Conservation (phyloP, 345 rosid species). For the Hibiscus mutabilis region DNA sequence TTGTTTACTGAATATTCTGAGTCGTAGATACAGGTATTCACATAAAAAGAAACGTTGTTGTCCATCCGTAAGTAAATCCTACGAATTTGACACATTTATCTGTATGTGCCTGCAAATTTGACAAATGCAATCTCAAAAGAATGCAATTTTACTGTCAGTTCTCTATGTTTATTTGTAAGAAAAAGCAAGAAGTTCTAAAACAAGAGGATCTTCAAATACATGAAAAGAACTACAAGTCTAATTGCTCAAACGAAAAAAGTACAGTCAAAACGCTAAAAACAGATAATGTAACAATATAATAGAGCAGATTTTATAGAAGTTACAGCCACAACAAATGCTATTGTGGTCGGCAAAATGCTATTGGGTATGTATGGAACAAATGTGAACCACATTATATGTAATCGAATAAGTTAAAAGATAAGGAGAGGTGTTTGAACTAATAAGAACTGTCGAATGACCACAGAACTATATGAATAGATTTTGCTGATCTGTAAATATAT, state of each 20-base stretch:
- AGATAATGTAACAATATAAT: background rate
- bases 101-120: conserved; percentile 62
- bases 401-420: conserved; percentile 5
- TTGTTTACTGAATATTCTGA: background rate
- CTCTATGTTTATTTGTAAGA: background rate
- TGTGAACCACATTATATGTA: conserved; percentile 91
- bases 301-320: conserved; percentile 17
- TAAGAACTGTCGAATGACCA: background rate
- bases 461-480: background rate
- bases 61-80: conserved; percentile 81
- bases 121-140: conserved; percentile 21
- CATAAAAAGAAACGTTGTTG: conserved; percentile 95
- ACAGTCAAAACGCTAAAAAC: background rate
- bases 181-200: background rate
- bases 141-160: background rate
- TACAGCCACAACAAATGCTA: conserved; percentile 55
- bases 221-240: background rate
- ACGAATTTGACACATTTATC: conserved; percentile 59
- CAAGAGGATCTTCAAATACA: background rate
- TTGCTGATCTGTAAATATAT: background rate
- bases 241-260: background rate
- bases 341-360: conserved; percentile 57
- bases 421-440: background rate
- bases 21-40: conserved; percentile 52
- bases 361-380: conserved; percentile 72